Conservation (phyloP, 2,329 filamentous ascomycete species). For the Volutella citrinella region DNA sequence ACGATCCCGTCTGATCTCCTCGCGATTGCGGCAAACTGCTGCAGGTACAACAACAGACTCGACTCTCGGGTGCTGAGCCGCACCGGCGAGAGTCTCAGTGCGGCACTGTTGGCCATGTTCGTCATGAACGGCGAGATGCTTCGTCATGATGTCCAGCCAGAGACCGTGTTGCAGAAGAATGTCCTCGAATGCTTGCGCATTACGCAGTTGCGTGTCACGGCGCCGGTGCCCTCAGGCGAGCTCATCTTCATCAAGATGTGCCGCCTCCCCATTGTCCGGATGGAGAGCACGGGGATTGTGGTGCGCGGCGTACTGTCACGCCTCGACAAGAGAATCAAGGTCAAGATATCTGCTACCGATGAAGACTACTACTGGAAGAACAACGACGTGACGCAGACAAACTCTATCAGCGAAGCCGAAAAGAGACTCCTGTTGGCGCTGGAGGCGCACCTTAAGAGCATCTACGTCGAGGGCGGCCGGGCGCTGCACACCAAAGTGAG, state of each 20-base stretch:
- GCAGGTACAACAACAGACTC: not conserved
- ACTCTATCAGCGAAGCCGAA: not conserved
- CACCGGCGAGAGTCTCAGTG: not conserved
- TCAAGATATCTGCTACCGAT: not conserved
- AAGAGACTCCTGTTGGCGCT: not conserved
- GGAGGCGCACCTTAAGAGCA: conserved; percentile 1
- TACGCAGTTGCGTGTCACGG: not conserved
- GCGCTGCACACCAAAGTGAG: not conserved
- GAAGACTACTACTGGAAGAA: conserved; percentile 1
- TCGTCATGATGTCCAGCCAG: not conserved
- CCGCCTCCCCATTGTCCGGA: not conserved
- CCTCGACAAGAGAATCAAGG: not conserved
- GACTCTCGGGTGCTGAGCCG: not conserved
- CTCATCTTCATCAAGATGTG: conserved; percentile 1
- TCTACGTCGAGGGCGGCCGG: not conserved
- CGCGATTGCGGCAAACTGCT: not conserved
- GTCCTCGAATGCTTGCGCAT: not conserved
- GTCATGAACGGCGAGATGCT: conserved; percentile 1
- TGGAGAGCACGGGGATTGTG: not conserved
- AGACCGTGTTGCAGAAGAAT: not conserved
- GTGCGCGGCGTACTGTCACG: not conserved
- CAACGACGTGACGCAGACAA: not conserved
- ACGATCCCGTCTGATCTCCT: not conserved
- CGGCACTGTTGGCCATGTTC: not conserved
- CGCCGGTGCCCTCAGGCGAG: not conserved